phyloP scores from a whole-genome alignment of 2,329 filamentous ascomycete species.

The Ascochyta fabae region DNA sequence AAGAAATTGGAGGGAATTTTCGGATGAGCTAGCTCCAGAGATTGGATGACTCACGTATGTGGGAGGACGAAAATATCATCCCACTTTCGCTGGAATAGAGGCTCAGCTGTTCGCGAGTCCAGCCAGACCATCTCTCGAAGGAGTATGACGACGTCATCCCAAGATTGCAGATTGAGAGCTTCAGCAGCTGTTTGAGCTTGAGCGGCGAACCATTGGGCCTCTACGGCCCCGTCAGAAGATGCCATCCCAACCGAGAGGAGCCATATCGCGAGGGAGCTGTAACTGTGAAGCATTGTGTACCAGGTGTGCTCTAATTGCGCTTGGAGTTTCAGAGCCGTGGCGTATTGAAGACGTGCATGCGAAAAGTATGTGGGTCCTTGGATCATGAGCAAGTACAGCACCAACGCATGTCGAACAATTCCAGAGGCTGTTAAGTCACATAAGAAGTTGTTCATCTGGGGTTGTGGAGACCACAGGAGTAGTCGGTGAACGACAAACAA shows the following conservation, averaged over 20 bases:
- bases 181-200: constrained; percentile 6
- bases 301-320: constrained; percentile 13
- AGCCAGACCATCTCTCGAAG: constrained; percentile 23
- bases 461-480: constrained; percentile 35
- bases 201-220: constrained; percentile 22
- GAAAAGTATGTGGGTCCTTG: constrained; percentile 65
- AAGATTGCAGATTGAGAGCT: constrained; percentile 3
- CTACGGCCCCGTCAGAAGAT: constrained; percentile 13
- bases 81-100: constrained; percentile 18
- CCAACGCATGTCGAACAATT: constrained; percentile 54
- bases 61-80: constrained; percentile 1
- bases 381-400: constrained; percentile 61
- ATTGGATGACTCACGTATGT: not conserved
- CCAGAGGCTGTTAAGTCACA: constrained; percentile 24
- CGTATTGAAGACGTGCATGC: constrained; percentile 46
- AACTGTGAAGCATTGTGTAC: not conserved
- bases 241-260: constrained; percentile 25
- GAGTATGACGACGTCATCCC: constrained; percentile 7
- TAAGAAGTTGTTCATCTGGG: constrained; percentile 10
- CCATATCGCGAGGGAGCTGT: constrained; percentile 21
- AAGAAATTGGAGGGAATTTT: too few species aligned
- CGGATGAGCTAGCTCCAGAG: not conserved
- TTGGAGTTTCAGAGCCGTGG: constrained; percentile 18
- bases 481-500: constrained; percentile 62
- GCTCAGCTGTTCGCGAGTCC: constrained; percentile 4